Base-by-base conservation (phyloP, 2,329 filamentous ascomycete species). In the Verticillium nubilum region DNA sequence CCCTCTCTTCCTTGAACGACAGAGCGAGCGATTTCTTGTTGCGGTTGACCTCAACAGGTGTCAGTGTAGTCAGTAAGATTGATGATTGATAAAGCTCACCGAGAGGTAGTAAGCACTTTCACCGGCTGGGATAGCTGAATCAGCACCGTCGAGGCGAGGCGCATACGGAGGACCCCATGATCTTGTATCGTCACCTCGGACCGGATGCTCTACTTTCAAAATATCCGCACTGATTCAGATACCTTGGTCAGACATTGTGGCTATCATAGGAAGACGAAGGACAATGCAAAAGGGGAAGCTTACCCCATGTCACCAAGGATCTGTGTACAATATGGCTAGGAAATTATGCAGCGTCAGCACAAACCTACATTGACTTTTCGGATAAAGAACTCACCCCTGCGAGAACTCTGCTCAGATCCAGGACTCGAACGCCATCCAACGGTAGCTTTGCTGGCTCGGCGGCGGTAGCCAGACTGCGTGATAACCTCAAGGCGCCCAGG, bases 101-200 rank as follows among this genome's bases (percentile, higher is more conserved):
- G 89, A 87, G 29, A 99, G 79, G 69, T 96, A 99, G 72, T 99
- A 99, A 12, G 95, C 95, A 63, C 92, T 95, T 74, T 99, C 95
- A 26, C 95, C 95, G 1, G 72, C 66, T 77, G 70, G 29, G 13
- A 31, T 31, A 31, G 29, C 29, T 10, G 29, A 31, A 31, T n/a
- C 85, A 82, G 29, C 29, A 2, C 79, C 84, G 31, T 85, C 72
- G 62, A 82, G 84, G 72, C 96, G 96, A 57, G 85, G 79, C 9
- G 95, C 95, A 73, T 95, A 99, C 1, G 95, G 95, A 27, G 95
- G 95, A 0, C 95, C 95, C 95, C 95, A 99, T 56, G 93, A 92
- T 69, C 95, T 81, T 10, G 95, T 99, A 71, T 99, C 95, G 71
- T 99, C 95, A 35, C 91, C 95, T 59, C 91, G 84, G 5, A 86